These are phyloP conservation scores for Aspergillus conjunctus DNA, from an alignment of 495 filamentous ascomycete species.

Conservation along the genomic window DNA sequence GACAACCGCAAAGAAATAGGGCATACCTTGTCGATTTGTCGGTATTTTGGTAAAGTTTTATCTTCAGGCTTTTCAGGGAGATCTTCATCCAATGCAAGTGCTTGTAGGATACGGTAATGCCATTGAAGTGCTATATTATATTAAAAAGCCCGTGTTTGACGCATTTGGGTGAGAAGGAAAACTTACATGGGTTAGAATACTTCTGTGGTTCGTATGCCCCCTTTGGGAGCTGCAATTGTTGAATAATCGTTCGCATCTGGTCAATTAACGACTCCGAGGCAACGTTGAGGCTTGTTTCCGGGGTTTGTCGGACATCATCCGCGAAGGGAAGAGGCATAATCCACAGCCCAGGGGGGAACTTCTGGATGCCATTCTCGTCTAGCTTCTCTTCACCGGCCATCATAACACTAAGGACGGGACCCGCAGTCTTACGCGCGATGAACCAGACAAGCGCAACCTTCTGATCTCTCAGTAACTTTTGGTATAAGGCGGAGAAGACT, in stretches of 20 bases:
- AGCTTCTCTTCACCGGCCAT: conserved; percentile 69
- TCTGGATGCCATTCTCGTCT: conserved; percentile 66
- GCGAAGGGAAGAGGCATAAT: conserved; percentile 84
- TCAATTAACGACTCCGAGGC: conserved; percentile 74
- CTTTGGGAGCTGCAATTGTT: conserved; percentile 88
- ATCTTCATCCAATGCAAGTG: conserved; percentile 89
- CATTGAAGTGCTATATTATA: conserved; percentile 72
- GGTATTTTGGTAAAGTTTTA: conserved; percentile 80
- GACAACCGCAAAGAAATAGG: not conserved
- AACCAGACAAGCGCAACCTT: conserved; percentile 90
- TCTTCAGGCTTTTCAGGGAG: conserved; percentile 79
- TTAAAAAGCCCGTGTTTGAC: conserved; percentile 14
- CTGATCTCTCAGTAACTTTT: conserved; percentile 74
- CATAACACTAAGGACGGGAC: conserved; percentile 78
- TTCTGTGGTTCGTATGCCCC: conserved; percentile 78
- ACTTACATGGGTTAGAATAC: conserved; percentile 81
- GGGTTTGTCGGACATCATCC: conserved; percentile 82
- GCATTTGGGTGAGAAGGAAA: not conserved
- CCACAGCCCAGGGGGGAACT: conserved; percentile 85
- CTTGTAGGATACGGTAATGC: conserved; percentile 95
- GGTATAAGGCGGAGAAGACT: conserved; percentile 87
- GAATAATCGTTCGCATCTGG: conserved; percentile 75
- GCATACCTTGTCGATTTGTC: conserved; percentile 75
- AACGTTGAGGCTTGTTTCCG: conserved; percentile 56
- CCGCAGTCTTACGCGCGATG: conserved; percentile 75